Evolutionary conservation across 345 rosid species (phyloP).

Genomic region (Carallia pectinifolia): DNA sequence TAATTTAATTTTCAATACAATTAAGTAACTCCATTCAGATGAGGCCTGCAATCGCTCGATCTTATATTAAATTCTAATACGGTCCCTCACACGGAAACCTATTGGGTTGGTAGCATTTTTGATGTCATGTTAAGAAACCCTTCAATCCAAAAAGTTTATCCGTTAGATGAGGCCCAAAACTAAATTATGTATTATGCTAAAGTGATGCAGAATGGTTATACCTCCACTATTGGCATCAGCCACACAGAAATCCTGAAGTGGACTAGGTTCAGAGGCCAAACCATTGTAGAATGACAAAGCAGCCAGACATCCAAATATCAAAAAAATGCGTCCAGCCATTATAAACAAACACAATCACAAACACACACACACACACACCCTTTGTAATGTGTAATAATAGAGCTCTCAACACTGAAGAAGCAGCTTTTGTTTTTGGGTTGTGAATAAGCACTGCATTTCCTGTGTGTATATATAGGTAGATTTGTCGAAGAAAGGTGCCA

Average conservation of each 20-base stretch:
- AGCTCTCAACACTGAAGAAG: too few relatives aligned
- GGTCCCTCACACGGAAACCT: not conserved
- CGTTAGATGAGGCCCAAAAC: too few relatives aligned
- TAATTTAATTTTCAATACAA: too few relatives aligned
- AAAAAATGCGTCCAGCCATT: slow-evolving; percentile 3
- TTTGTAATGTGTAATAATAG: too few relatives aligned
- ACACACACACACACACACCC: not conserved
- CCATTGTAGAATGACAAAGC: slow-evolving; percentile 1
- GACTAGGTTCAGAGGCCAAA: slow-evolving; percentile 22
- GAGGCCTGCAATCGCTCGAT: not conserved
- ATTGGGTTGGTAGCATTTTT: not conserved
- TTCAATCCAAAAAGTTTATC: not conserved
- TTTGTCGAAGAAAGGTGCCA: not conserved
- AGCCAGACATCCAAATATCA: not conserved
- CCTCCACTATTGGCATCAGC: slow-evolving; percentile 19
- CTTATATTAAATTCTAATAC: not conserved
- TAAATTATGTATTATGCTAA: too few relatives aligned
- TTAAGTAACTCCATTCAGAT: too few relatives aligned
- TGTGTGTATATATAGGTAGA: not conserved
- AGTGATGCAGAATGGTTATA: not conserved
- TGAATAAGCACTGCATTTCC: not conserved
- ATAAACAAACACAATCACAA: not conserved
- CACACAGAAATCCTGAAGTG: slow-evolving; percentile 34
- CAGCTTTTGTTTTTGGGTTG: not conserved
- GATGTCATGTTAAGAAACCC: not conserved